phyloP scores from a whole-genome alignment of 495 filamentous ascomycete genomes.

The Xylaria nigripes region DNA sequence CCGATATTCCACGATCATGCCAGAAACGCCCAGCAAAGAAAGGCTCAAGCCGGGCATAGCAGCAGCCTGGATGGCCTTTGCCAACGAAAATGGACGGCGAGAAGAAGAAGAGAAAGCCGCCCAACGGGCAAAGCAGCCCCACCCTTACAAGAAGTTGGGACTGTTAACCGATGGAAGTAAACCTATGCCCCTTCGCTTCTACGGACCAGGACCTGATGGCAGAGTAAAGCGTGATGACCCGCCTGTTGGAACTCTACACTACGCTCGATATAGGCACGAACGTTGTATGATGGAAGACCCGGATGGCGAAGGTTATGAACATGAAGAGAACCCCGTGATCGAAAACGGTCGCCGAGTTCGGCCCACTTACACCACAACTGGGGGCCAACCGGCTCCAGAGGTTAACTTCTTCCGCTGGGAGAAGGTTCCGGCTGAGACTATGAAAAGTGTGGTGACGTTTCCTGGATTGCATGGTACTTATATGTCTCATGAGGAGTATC shows the following conservation, averaged over 20 bases:
- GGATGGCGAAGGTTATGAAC: not conserved
- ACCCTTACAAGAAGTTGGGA: not conserved
- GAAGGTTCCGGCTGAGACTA: not conserved
- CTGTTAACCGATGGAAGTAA: not conserved
- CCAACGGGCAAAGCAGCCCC: too few relatives aligned
- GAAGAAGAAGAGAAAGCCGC: too few relatives aligned
- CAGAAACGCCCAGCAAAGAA: too few relatives aligned
- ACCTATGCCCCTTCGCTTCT: not conserved
- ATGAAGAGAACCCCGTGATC: not conserved
- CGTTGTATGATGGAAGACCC: not conserved
- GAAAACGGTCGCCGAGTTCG: not conserved
- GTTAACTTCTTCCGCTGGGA: slow-evolving; percentile 6
- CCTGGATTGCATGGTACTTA: not conserved
- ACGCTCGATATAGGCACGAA: slow-evolving; percentile 1
- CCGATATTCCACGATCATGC: too few relatives aligned
- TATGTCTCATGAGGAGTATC: slow-evolving; percentile 1
- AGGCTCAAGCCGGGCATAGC: too few relatives aligned
- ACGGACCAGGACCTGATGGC: slow-evolving; percentile 4
- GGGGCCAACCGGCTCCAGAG: not conserved
- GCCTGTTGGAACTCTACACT: slow-evolving; percentile 5
- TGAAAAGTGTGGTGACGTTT: not conserved
- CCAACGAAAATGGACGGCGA: too few relatives aligned
- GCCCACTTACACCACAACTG: not conserved
- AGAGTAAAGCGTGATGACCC: not conserved
- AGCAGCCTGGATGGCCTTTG: too few relatives aligned